A percentile compares a stretch with the other conserved stretches of the same genome.
These are phyloP conservation scores for Calonectria pseudoturangicola DNA, from an alignment of 2,329 filamentous ascomycete species.

Conservation along the genomic window DNA sequence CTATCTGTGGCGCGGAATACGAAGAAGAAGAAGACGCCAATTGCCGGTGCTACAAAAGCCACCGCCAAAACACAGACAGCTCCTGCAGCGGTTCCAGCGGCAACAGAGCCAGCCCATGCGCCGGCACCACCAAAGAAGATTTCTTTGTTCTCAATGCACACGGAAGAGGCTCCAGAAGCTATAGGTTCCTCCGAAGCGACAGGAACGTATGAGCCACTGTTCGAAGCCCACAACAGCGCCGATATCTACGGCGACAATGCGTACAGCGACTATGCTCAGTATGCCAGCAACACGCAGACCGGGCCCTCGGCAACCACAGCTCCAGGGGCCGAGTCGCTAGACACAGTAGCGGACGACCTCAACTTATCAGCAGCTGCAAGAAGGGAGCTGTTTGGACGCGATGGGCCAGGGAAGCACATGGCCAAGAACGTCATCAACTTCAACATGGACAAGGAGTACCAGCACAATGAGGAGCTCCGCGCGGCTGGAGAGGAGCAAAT, in stretches of 20 bases:
- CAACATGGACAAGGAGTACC: conserved; percentile 92
- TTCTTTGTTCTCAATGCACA: conserved; percentile 81
- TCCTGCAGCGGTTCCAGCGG: conserved; percentile 43
- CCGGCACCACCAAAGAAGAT: conserved; percentile 69
- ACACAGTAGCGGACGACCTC: conserved; percentile 83
- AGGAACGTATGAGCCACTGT: conserved; percentile 71
- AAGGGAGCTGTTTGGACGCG: conserved; percentile 90
- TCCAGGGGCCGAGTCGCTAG: conserved; percentile 73
- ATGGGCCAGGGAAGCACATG: conserved; percentile 61
- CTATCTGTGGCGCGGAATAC: conserved; percentile 87
- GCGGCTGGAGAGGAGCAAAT: conserved; percentile 81
- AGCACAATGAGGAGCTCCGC: conserved; percentile 86
- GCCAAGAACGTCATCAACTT: conserved; percentile 85
- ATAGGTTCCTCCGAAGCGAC: conserved; percentile 45
- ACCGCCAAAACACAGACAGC: conserved; percentile 29
- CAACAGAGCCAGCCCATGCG: conserved; percentile 37
- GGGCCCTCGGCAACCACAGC: conserved; percentile 56
- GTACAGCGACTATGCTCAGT: conserved; percentile 59
- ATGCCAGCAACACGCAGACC: conserved; percentile 54
- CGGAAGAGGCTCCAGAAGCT: conserved; percentile 60
- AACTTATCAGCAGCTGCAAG: conserved; percentile 85
- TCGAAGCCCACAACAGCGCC: conserved; percentile 59
- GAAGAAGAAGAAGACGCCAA: conserved; percentile 76
- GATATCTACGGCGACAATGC: conserved; percentile 46
- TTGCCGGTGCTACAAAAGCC: conserved; percentile 42